phyloP scores from a whole-genome alignment of 78 protist genomes.

The Ministeria vibrans region DNA sequence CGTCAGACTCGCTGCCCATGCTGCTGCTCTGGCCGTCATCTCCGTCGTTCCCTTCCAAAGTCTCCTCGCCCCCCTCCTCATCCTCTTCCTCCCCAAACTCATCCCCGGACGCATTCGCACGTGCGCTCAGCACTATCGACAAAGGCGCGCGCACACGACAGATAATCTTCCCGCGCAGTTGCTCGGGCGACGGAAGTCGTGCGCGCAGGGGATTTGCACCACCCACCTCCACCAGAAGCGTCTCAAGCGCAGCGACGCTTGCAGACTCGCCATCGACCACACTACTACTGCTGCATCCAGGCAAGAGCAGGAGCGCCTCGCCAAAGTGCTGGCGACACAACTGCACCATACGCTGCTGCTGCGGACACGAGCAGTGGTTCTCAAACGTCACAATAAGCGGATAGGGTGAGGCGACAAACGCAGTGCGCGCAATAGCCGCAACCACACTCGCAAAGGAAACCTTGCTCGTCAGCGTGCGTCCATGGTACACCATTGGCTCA shows the following conservation, averaged over 20 bases:
- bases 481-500: constrained; percentile 83
- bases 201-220: background rate
- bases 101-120: no score
- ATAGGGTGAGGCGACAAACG: constrained; percentile 52
- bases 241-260: no score
- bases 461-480: constrained; percentile 64
- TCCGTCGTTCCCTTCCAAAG: no score
- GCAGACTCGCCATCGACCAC: no score
- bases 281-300: no score
- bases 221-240: background rate
- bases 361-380: constrained; percentile 24
- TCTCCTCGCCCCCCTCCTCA: no score
- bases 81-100: no score
- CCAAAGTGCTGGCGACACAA: background rate
- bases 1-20: no score
- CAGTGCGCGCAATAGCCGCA: constrained; percentile 39
- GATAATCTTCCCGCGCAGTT: background rate
- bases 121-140: no score
- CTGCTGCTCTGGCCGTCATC: no score
- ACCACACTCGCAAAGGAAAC: constrained; percentile 50
- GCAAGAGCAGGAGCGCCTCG: background rate
- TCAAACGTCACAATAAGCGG: constrained; percentile 80
- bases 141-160: no score
- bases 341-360: background rate
- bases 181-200: constrained; percentile 1